Evolutionary conservation across 164 flowering plant genomes (phyloP).

Genomic region (Umbellularia californica): DNA sequence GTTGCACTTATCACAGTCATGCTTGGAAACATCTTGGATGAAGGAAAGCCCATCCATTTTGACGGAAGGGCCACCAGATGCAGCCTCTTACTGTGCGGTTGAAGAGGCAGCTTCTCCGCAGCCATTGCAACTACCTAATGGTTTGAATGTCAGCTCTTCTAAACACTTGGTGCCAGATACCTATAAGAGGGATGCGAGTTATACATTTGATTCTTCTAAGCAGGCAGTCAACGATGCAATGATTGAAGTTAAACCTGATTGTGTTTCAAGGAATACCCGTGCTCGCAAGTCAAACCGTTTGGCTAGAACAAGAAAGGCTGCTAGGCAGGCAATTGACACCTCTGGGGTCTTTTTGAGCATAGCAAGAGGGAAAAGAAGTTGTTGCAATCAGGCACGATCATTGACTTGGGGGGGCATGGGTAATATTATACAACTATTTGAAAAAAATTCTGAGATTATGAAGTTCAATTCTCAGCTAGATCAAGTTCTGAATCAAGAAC

Average conservation of each 20-base stretch:
- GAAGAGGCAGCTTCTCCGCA: constrained; percentile 12
- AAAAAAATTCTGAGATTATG: constrained; percentile 16
- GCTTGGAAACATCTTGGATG: background rate
- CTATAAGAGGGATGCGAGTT: constrained; percentile 15
- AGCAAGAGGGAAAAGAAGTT: constrained; percentile 54
- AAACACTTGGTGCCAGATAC: constrained; percentile 10
- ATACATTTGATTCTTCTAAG: constrained; percentile 15
- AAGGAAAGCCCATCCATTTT: constrained; percentile 8
- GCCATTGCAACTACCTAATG: constrained; percentile 15
- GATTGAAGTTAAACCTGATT: constrained; percentile 12
- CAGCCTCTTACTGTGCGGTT: constrained; percentile 17
- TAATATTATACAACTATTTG: constrained; percentile 30
- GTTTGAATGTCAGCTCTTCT: constrained; percentile 12
- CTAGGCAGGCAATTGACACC: constrained; percentile 20
- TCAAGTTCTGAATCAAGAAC: constrained; percentile 19
- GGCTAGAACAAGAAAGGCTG: constrained; percentile 21
- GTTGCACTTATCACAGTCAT: background rate
- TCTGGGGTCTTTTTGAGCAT: constrained; percentile 19
- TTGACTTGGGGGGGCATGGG: constrained; percentile 55
- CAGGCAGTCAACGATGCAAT: constrained; percentile 20
- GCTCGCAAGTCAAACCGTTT: constrained; percentile 24
- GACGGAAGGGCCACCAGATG: constrained; percentile 9
- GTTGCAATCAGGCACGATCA: constrained; percentile 47
- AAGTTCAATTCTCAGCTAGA: constrained; percentile 14
- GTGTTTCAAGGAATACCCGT: constrained; percentile 26